Evolutionary conservation across 2,329 filamentous ascomycete species (phyloP), one percentile per base, ranked within the genome.

Genomic region (Alternaria longipes): DNA sequence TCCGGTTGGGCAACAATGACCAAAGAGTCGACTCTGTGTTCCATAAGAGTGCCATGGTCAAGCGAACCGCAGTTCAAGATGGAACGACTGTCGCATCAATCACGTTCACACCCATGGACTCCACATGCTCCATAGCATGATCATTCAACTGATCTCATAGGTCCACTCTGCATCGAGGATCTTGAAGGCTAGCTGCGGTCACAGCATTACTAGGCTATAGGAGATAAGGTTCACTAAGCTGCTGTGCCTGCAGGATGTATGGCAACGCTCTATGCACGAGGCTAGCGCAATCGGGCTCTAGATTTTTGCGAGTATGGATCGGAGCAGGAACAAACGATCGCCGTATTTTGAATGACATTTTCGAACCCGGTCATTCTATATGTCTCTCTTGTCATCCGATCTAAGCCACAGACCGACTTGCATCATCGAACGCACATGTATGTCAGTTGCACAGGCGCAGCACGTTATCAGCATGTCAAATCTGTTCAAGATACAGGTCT

Each of bases 391-490:
- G n/a, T 46, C 59, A 53, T 65, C 60, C 65, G 59, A 70, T 70
- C 50, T 38, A 67, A 72, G 69, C 69, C 70, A 76, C 64, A 59
- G 59, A 63, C 56, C 20, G 50, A 58, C 64, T 26, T 72, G 68
- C 71, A 73, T 68, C 60, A 73, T 74, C 65, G 59, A 32, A 54
- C 34, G 57, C 28, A 36, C 44, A 53, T 46, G 12, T 51, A 28
- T 55, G 57, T 45, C 64, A 62, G 60, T 58, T 45, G 63, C 69
- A 63, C 54, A 46, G 57, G 59, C 47, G 61, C 59, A 45, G 65
- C 70, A 75, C 71, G 68, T 72, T 72, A 63, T 68, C 57, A 59
- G 63, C 55, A 63, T 60, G 69, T 57, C 60, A 52, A 54, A 44
- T 60, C 45, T 47, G 24, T 57, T 51, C 62, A 58, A 54, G 58